Evolutionary conservation across 768 basidiomycete species (phyloP).

Genomic region (Mrakia hoshinonis): DNA sequence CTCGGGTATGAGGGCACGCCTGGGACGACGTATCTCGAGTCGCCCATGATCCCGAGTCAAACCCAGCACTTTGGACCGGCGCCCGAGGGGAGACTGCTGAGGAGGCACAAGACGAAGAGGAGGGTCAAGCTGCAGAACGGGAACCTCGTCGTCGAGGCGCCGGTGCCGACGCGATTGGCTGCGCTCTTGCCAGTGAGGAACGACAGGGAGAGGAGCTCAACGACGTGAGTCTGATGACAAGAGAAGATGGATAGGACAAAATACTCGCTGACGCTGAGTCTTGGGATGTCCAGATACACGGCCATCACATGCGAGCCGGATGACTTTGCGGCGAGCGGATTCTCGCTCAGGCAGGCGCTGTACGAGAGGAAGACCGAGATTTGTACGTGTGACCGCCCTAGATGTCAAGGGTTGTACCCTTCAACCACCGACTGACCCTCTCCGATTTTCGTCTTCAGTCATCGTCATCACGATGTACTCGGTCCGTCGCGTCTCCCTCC

Average conservation of each 20-base stretch:
- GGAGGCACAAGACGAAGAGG: slow-evolving; percentile 28
- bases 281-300: slow-evolving; percentile 12
- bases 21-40: slow-evolving; percentile 21
- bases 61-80: slow-evolving; percentile 27
- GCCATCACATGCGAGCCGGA: slow-evolving; percentile 28
- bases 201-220: slow-evolving; percentile 6
- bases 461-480: slow-evolving; percentile 30
- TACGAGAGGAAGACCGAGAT: slow-evolving; percentile 21
- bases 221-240: neutral
- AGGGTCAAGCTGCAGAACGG: slow-evolving; percentile 25
- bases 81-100: slow-evolving; percentile 15
- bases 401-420: neutral
- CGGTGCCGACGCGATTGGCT: slow-evolving; percentile 36
- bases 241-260: neutral
- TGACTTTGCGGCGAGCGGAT: slow-evolving; percentile 18
- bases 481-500: neutral
- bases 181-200: slow-evolving; percentile 13
- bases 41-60: slow-evolving; percentile 2
- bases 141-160: slow-evolving; percentile 39
- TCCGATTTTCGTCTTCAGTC: neutral
- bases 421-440: slow-evolving; percentile 6
- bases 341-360: slow-evolving; percentile 1
- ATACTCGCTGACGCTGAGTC: neutral
- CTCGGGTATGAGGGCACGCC: neutral
- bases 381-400: neutral